These are phyloP conservation scores for Orbilia oligospora DNA, from an alignment of 2,329 filamentous ascomycete genomes.

Conservation along the genomic window DNA sequence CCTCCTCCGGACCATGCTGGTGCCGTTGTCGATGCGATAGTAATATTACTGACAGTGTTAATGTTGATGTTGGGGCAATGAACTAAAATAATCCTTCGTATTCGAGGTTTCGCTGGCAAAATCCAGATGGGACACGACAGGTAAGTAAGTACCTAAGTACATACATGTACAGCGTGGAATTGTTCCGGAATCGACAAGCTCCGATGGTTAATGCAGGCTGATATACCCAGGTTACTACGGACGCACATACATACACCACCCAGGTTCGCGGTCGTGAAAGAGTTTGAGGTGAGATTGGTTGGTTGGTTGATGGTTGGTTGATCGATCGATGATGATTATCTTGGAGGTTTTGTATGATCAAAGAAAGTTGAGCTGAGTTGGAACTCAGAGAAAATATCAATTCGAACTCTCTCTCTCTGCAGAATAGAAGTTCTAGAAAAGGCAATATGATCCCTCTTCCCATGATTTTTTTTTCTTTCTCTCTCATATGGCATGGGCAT, in stretches of 20 bases:
- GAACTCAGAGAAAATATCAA: no score
- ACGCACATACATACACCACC: no score
- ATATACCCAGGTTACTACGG: no score
- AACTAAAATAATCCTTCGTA: conserved; percentile 31
- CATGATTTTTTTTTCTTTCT: no score
- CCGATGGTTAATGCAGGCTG: conserved; percentile 38
- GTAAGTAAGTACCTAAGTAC: no score
- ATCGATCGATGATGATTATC: no score
- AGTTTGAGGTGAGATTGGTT: background rate
- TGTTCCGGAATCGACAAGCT: conserved; percentile 46
- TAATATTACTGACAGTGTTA: background rate
- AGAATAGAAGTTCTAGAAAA: conserved; percentile 2
- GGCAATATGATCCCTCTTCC: conserved; percentile 31
- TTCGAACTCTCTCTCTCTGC: background rate
- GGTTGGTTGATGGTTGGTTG: background rate
- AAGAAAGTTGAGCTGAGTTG: background rate
- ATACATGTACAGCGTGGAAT: conserved; percentile 35
- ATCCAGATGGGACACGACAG: background rate
- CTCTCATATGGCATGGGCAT: background rate
- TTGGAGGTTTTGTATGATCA: no score
- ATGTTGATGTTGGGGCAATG: no score
- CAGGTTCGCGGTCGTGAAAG: background rate
- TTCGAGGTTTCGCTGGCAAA: conserved; percentile 27
- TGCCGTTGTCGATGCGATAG: conserved; percentile 5
- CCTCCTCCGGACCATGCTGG: conserved; percentile 41